Evolutionary conservation across 257 asterid species (phyloP).

Genomic region (Lithospermum erythrorhizon): DNA sequence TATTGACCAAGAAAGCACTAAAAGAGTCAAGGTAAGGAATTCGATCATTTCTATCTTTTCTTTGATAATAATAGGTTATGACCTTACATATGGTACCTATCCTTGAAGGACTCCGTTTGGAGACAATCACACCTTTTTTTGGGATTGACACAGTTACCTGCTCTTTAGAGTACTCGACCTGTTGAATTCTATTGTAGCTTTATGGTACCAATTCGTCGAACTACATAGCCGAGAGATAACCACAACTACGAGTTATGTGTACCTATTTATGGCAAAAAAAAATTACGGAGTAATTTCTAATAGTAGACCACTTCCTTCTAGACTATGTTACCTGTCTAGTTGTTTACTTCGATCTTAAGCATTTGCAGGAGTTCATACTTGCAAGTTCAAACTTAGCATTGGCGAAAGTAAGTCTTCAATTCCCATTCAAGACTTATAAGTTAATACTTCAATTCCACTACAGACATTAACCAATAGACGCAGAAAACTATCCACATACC

Average conservation of each 20-base stretch:
- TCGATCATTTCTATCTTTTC: slow-evolving; percentile 12
- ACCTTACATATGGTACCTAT: background rate
- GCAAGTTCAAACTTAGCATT: slow-evolving; percentile 51
- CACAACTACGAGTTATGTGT: background rate
- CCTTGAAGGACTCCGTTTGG: too few species aligned
- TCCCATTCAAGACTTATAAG: background rate
- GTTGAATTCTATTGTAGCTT: background rate
- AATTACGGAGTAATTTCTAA: background rate
- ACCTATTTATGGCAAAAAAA: background rate
- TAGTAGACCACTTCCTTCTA: background rate
- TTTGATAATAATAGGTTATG: background rate
- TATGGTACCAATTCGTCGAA: background rate
- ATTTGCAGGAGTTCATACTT: slow-evolving; percentile 80
- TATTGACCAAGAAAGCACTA: slow-evolving; percentile 40
- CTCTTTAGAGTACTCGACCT: background rate
- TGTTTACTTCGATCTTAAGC: slow-evolving; percentile 7
- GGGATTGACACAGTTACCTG: too few species aligned
- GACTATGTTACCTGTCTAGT: background rate
- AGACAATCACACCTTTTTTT: too few species aligned
- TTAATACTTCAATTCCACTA: background rate
- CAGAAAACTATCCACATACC: slow-evolving; percentile 14
- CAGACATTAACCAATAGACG: background rate
- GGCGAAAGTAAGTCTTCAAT: slow-evolving; percentile 33
- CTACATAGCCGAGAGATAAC: background rate
- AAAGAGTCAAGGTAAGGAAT: slow-evolving; percentile 59